phyloP scores from a whole-genome alignment of 495 filamentous ascomycete species.

The Rusavskia elegans region DNA sequence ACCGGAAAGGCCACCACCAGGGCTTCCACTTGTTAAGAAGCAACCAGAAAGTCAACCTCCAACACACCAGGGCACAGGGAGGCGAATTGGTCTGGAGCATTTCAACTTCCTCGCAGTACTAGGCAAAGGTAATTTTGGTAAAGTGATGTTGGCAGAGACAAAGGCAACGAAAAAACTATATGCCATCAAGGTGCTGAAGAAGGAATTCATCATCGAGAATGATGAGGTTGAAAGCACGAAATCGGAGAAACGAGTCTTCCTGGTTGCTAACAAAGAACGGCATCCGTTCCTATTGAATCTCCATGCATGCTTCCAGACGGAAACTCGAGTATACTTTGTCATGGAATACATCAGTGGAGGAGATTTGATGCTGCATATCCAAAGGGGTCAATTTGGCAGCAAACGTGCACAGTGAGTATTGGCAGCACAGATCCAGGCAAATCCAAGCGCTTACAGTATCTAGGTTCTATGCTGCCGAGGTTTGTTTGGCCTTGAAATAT shows the following conservation, averaged over 20 bases:
- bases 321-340: constrained; percentile 97
- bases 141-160: constrained; percentile 98
- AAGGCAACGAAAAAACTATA: constrained; percentile 85
- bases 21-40: constrained; percentile 11
- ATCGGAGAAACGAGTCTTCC: constrained; percentile 92
- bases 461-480: constrained; percentile 95
- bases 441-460: not conserved
- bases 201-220: constrained; percentile 99
- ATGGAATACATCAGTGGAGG: constrained; percentile 99
- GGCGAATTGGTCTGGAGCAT: constrained; percentile 85
- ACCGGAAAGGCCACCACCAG: constrained; percentile 18
- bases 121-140: constrained; percentile 98
- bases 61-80: constrained; percentile 47
- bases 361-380: constrained; percentile 98
- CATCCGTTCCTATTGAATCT: constrained; percentile 93
- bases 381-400: constrained; percentile 85
- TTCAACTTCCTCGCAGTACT: constrained; percentile 99
- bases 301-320: constrained; percentile 98
- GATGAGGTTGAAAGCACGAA: constrained; percentile 98
- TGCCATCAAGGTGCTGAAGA: constrained; percentile 98
- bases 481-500: constrained; percentile 94
- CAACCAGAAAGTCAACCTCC: constrained; percentile 24
- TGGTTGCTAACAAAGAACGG: constrained; percentile 94
- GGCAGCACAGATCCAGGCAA: not conserved
- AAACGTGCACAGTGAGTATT: constrained; percentile 82